These are phyloP conservation scores for Athelia sp. DNA, from an alignment of 1,284 basidiomycete species.

Conservation along the genomic window DNA sequence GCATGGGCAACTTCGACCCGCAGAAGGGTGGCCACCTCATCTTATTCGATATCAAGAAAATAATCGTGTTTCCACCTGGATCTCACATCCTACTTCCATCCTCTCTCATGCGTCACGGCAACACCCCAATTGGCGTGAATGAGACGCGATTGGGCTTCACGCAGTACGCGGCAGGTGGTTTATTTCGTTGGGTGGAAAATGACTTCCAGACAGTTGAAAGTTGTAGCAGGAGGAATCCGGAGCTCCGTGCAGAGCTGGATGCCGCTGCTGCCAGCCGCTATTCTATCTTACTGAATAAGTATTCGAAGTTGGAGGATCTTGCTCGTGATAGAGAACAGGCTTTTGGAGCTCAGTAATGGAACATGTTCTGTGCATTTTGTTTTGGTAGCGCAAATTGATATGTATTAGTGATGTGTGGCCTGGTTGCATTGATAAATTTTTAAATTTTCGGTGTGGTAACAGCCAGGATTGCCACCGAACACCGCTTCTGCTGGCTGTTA, in stretches of 20 bases:
- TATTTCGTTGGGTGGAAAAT: not conserved
- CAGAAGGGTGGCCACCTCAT: constrained; percentile 20
- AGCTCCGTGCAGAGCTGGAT: not conserved
- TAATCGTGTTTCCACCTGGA: constrained; percentile 20
- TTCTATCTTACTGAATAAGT: no score
- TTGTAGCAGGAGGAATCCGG: not conserved
- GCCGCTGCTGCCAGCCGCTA: not conserved
- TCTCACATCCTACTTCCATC: constrained; percentile 7
- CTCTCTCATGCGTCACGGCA: constrained; percentile 1
- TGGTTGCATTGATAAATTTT: no score
- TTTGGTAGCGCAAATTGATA: no score
- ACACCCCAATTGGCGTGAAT: constrained; percentile 3
- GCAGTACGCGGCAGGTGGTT: not conserved
- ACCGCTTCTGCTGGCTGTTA: no score
- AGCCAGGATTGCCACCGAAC: no score
- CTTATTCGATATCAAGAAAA: constrained; percentile 16
- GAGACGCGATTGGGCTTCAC: constrained; percentile 2
- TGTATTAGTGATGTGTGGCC: no score
- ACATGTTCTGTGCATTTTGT: no score
- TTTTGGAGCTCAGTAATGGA: no score
- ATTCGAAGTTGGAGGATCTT: no score
- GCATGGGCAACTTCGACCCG: constrained; percentile 17
- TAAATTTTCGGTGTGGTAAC: no score
- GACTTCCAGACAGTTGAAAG: not conserved
- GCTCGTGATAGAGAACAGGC: no score